Base-by-base conservation (phyloP, 2,329 filamentous ascomycete species). In the Grosmannia huntii region DNA sequence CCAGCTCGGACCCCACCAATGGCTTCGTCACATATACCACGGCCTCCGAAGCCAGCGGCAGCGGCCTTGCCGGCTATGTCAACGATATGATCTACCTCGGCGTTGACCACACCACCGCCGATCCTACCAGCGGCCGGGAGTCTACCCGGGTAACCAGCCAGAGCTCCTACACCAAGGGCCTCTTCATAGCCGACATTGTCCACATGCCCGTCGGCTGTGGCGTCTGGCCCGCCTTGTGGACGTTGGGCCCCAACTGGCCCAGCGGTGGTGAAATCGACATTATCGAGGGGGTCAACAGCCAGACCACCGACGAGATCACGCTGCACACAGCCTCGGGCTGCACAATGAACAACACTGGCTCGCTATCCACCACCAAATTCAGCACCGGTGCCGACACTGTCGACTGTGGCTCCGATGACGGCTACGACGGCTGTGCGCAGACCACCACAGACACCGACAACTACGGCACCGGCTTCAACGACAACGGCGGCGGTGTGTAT, bases 121-220 rank as follows among this genome's bases (percentile, higher is more conserved):
- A 79, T 60, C 78, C 79, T 0, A 65, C 72, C 31, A 73, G 72
- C 3, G 88, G 89, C 41, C 86, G 89, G 49, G 73, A 76, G 53
- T 90, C 86, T 27, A 82, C 90, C 36, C 84, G 89, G 21, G 71
- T 95, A 16, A 74, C 79, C 38, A 87, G 85, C 65, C 83, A 80
- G 61, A 80, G 83, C 63, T 71, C 77, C 21, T 92, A 86, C 72
- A 84, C 77, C 48, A 77, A 81, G 62, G 87, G 85, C 14, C 79
- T 92, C 57, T 82, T 91, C 68, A 75, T 91, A 51, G 76, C 86
- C 57, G 88, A 92, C 67, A 80, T 90, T 59, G 76, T 75, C 11
- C 87, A 91, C 69, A 90, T 90, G 83, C 88, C 88, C n/a, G 78
- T 77, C 23, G 81, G 81, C 60, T 90, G 87, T 66, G 87, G 87